phyloP scores from a whole-genome alignment of 2,329 filamentous ascomycete genomes.

The Zasmidium angulare region DNA sequence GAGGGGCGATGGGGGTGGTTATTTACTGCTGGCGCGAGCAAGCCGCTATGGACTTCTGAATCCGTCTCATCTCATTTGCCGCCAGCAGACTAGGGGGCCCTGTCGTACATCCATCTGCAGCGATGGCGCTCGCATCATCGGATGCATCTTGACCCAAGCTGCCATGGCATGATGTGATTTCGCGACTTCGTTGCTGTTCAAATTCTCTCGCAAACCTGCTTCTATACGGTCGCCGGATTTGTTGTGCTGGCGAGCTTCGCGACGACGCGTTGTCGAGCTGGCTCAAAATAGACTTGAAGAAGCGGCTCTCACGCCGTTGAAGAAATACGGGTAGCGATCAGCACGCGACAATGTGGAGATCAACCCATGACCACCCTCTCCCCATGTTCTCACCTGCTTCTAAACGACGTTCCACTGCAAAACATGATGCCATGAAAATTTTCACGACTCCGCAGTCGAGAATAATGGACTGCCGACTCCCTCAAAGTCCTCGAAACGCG shows the following conservation, averaged over 20 bases:
- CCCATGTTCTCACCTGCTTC: background rate
- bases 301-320: background rate
- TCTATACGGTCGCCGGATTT: too few relatives aligned
- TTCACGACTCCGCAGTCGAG: background rate
- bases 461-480: too few relatives aligned
- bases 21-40: background rate
- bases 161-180: too few relatives aligned
- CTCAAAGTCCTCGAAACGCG: background rate
- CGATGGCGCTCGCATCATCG: background rate
- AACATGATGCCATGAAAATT: background rate
- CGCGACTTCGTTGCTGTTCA: background rate
- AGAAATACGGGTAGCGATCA: background rate
- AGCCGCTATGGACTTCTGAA: background rate
- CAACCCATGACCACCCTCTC: background rate
- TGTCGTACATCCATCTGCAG: background rate
- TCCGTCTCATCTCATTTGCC: background rate
- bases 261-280: background rate
- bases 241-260: too few relatives aligned
- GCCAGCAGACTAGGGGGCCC: background rate
- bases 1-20: background rate
- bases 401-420: background rate
- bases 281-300: background rate
- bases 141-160: too few relatives aligned
- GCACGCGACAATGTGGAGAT: background rate
- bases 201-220: background rate